A percentile compares a stretch with the other conserved stretches of the same genome.
Conservation (phyloP, 148 eudicot species). For the Simmondsia chinensis region DNA sequence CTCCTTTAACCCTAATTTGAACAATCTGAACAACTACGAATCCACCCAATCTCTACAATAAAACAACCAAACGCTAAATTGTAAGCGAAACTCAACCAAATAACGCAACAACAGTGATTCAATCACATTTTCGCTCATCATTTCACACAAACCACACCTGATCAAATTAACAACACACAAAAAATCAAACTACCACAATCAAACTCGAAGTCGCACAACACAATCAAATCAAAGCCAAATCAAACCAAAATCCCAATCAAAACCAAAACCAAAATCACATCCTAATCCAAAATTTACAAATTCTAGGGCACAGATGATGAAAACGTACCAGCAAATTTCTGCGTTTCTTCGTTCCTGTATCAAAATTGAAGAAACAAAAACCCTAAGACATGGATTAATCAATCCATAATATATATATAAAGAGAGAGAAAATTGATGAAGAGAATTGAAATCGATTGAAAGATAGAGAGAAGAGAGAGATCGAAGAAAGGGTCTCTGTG, state of each 20-base stretch:
- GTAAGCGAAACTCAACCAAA: conserved; percentile 5
- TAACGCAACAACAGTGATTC: conserved; percentile 10
- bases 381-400: background rate
- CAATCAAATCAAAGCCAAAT: background rate
- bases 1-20: conserved; percentile 3
- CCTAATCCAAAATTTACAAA: no score
- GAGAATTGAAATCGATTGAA: no score
- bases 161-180: conserved; percentile 7
- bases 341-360: no score
- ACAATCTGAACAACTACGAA: conserved; percentile 6
- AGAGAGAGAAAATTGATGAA: no score
- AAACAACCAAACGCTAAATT: conserved; percentile 20
- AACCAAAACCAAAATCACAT: no score
- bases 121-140: conserved; percentile 8
- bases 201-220: background rate
- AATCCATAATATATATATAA: background rate
- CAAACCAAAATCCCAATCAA: background rate
- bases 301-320: no score
- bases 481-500: background rate
- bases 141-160: conserved; percentile 12
- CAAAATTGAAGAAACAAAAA: no score
- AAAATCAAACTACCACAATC: background rate
- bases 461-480: background rate
- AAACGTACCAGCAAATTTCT: no score
- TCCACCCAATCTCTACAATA: conserved; percentile 10